These are phyloP conservation scores for Cyclotella cryptica DNA, from an alignment of 108 stramenopile genomes.

Conservation along the genomic window DNA sequence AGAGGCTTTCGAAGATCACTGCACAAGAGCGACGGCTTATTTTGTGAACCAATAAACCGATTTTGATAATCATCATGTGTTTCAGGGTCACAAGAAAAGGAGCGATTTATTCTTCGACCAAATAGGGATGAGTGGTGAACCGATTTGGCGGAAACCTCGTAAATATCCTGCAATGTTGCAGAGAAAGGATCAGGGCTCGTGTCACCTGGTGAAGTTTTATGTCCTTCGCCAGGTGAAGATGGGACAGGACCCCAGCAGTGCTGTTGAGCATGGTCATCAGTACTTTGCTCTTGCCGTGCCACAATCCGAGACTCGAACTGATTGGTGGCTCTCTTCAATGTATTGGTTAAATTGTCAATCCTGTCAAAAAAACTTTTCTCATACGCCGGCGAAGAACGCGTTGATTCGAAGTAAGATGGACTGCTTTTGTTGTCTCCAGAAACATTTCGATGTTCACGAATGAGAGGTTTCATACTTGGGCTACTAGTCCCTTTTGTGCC, in stretches of 20 bases:
- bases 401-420: too few species aligned
- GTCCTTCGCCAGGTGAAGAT: background rate
- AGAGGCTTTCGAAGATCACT: background rate
- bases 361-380: background rate
- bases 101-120: too few species aligned
- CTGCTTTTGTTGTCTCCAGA: background rate
- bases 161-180: background rate
- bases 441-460: too few species aligned
- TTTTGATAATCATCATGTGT: too few species aligned
- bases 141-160: too few species aligned
- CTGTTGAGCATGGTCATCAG: background rate
- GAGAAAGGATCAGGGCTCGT: background rate
- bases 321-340: background rate
- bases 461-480: too few species aligned
- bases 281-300: background rate
- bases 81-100: too few species aligned
- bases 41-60: background rate
- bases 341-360: background rate
- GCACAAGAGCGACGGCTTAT: background rate
- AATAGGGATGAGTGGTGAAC: too few species aligned
- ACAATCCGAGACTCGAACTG: background rate
- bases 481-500: too few species aligned
- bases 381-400: background rate
- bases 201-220: background rate
- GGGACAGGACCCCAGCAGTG: background rate